Evolutionary conservation across 1,284 basidiomycete genomes (phyloP).

Genomic region (Papiliotrema terrestris): DNA sequence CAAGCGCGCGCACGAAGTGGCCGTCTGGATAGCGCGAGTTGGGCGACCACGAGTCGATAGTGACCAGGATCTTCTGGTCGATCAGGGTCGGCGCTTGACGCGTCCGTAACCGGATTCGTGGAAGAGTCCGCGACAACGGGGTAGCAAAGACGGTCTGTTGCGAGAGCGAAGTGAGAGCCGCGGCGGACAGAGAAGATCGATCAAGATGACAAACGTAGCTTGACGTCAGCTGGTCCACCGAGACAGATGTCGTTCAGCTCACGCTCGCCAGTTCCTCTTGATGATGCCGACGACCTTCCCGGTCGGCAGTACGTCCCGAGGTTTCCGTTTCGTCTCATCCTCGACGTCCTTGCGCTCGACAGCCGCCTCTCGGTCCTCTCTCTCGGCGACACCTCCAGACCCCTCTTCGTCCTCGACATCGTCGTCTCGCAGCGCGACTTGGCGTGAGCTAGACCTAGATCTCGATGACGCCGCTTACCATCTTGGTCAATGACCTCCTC

Average conservation of each 20-base stretch:
- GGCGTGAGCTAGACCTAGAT: neutral
- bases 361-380: constrained; percentile 39
- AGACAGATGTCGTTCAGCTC: constrained; percentile 41
- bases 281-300: constrained; percentile 88
- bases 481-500: constrained; percentile 94
- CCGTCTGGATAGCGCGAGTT: constrained; percentile 93
- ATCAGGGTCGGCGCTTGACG: constrained; percentile 86
- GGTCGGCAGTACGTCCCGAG: constrained; percentile 65
- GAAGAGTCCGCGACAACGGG: constrained; percentile 85
- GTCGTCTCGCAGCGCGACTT: constrained; percentile 82
- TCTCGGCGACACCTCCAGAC: constrained; percentile 46
- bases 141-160: constrained; percentile 93
- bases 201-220: constrained; percentile 97
- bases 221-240: constrained; percentile 7
- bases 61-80: constrained; percentile 92
- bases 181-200: constrained; percentile 75
- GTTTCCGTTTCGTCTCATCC: constrained; percentile 46
- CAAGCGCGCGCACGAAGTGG: constrained; percentile 91
- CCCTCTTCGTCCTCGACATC: constrained; percentile 69
- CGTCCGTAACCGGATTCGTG: constrained; percentile 89
- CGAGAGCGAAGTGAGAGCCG: constrained; percentile 73
- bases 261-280: constrained; percentile 94
- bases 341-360: constrained; percentile 40
- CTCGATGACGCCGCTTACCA: constrained; percentile 51
- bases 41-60: constrained; percentile 87